Base-by-base conservation (phyloP, 2,329 filamentous ascomycete genomes). In the Emergomyces orientalis region DNA sequence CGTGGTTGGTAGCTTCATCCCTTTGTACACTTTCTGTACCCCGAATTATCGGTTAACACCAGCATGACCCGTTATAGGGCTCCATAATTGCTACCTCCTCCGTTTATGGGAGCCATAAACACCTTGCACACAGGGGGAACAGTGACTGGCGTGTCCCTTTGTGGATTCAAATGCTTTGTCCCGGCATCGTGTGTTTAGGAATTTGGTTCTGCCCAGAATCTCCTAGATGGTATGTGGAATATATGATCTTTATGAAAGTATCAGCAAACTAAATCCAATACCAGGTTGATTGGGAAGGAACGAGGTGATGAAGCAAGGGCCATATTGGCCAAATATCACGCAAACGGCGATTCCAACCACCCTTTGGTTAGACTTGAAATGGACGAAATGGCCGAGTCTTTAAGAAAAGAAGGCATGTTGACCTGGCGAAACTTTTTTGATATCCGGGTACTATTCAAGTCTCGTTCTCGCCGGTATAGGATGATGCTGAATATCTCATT, bases 321-420 rank as follows among this genome's bases (percentile, higher is more conserved):
- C 14, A 73, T 80, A 9, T 70, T 80, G 1, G 71, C 68, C 3
- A 72, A 71, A 3, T 79, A 78, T 51, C 78, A 80, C 49, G 74
- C 77, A 0, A 78, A 78, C 22, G 77, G 77, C 1, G 75, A 80
- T 54, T 63, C 68, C 0, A 63, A 71, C 17, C 73, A 78, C 14
- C 74, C 76, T 0, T 72, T 81, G 1, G 78, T 80, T 0, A 64
- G 68, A 0, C 71, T 79, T 6, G 74, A 80, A 63, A 73, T 79
- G 69, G 72, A 72, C 13, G 77, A 80, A 61, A 80, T 80, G 67
- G 64, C 73, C 25, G 65, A 72, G 30, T 70, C 74, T 43, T 49
- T 78, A 25, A 56, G 73, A 56, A 62, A 72, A 54, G 69, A 73
- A 22, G 70, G 67, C 56, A 72, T 72, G 67, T 71, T 69, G 61